These are phyloP conservation scores for Psilocybe sp. DNA, from an alignment of 768 basidiomycete genomes.

Conservation along the genomic window DNA sequence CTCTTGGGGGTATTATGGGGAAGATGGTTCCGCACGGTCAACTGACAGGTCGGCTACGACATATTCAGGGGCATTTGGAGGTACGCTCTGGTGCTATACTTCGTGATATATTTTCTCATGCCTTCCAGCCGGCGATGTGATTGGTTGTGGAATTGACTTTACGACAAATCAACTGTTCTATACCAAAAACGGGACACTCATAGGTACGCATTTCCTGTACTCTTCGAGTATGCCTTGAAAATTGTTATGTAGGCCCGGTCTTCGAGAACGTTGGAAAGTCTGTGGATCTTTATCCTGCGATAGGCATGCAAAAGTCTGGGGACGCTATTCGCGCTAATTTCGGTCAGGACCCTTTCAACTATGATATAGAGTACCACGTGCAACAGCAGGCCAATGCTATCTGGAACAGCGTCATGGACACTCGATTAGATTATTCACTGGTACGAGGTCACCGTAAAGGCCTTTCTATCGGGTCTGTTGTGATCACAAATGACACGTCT, in stretches of 20 bases:
- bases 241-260: constrained; percentile 46
- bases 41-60: constrained; percentile 67
- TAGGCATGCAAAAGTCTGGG: constrained; percentile 78
- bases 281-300: constrained; percentile 76
- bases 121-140: constrained; percentile 70
- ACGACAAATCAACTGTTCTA: constrained; percentile 78
- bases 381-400: constrained; percentile 62
- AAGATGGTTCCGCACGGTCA: constrained; percentile 78
- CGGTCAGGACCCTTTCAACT: constrained; percentile 81
- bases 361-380: constrained; percentile 87
- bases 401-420: constrained; percentile 66
- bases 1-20: constrained; percentile 94
- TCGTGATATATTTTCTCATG: constrained; percentile 3
- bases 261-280: constrained; percentile 72
- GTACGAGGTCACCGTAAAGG: constrained; percentile 23
- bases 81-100: constrained; percentile 42
- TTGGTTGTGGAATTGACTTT: constrained; percentile 95
- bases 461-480: constrained; percentile 16
- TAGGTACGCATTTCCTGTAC: constrained; percentile 42
- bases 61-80: constrained; percentile 80
- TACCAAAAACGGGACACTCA: constrained; percentile 79
- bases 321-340: constrained; percentile 88
- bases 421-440: constrained; percentile 42
- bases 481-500: constrained; percentile 17
- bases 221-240: not conserved